Percentiles rank a stretch among this genome's conserved stretches.
These are phyloP conservation scores for Mallotus nudiflorus DNA, from an alignment of 345 rosid species.

Conservation along the genomic window DNA sequence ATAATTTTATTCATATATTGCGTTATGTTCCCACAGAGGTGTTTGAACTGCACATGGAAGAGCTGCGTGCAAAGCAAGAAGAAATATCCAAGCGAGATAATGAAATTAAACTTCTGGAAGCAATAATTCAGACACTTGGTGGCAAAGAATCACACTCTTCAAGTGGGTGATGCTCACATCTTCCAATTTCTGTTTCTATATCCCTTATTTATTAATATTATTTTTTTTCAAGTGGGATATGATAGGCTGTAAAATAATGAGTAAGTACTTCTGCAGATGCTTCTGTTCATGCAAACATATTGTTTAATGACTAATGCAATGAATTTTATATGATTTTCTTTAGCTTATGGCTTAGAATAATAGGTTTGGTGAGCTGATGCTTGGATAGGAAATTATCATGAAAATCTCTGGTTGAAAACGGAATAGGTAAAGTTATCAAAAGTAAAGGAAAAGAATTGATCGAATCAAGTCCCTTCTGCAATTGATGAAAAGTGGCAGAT, in stretches of 20 bases:
- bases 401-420: too few relatives aligned
- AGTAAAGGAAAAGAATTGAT: too few relatives aligned
- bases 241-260: neutral
- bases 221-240: neutral
- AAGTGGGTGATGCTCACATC: constrained; percentile 3
- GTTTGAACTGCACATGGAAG: constrained; percentile 89
- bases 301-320: too few relatives aligned
- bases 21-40: constrained; percentile 65
- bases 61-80: constrained; percentile 83
- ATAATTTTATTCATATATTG: neutral
- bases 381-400: too few relatives aligned
- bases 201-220: neutral
- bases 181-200: neutral
- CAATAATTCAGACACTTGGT: constrained; percentile 91
- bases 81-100: constrained; percentile 77
- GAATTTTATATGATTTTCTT: too few relatives aligned
- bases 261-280: too few relatives aligned
- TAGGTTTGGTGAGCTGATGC: too few relatives aligned
- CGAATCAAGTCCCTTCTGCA: too few relatives aligned
- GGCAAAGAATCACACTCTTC: constrained; percentile 49
- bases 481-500: too few relatives aligned
- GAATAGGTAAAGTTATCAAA: too few relatives aligned
- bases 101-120: constrained; percentile 89
- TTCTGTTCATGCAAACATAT: too few relatives aligned
- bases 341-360: too few relatives aligned